Percentiles rank a stretch among this genome's conserved stretches.
Evolutionary conservation across 352 stramenopile genomes (phyloP).

Genomic region (Globisporangium spiculum): DNA sequence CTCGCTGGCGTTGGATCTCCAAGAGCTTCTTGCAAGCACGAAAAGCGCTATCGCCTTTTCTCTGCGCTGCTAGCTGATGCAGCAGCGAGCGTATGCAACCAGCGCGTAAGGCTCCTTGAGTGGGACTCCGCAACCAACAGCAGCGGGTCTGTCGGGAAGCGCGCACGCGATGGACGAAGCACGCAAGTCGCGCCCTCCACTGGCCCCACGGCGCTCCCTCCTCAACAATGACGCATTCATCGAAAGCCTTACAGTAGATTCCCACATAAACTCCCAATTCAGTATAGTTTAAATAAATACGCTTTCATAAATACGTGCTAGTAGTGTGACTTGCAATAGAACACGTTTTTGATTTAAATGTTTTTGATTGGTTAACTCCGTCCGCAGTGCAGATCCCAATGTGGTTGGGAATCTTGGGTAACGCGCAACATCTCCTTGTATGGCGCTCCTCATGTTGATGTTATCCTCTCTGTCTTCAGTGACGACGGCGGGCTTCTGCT

Average conservation of each 20-base stretch:
- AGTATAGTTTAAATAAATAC: too few species aligned
- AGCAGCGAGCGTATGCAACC: not conserved
- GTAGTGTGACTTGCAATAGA: not conserved
- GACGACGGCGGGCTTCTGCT: too few species aligned
- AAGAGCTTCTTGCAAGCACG: not conserved
- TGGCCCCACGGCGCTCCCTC: not conserved
- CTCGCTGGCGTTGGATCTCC: not conserved
- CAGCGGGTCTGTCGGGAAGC: not conserved
- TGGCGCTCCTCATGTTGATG: not conserved
- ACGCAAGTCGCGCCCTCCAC: not conserved
- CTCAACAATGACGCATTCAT: not conserved
- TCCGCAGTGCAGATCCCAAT: not conserved
- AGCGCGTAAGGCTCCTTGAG: not conserved
- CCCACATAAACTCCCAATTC: not conserved
- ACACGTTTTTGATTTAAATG: not conserved
- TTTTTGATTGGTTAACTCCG: not conserved
- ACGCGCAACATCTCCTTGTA: not conserved
- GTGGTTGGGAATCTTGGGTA: not conserved
- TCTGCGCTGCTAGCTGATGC: not conserved
- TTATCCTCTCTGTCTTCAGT: not conserved
- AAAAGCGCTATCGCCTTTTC: not conserved
- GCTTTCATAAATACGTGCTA: not conserved
- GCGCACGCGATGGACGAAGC: slow-evolving; percentile 1
- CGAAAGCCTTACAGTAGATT: not conserved
- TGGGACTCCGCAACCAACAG: not conserved